Evolutionary conservation across 169 alveolate genomes (phyloP).

Genomic region (Plasmodium gallinaceum): DNA sequence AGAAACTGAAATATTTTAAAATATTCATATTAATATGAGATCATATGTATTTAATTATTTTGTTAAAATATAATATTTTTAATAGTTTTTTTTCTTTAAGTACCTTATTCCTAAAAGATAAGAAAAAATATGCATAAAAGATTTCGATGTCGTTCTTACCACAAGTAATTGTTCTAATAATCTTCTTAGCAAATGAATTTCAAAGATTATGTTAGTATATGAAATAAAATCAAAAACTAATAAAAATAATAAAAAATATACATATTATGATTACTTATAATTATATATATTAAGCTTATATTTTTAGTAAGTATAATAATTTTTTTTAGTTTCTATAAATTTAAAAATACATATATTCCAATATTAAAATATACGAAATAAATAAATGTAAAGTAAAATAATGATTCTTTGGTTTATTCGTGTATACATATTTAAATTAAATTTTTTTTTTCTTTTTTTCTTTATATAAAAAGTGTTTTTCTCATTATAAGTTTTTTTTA

Average conservation of each 20-base stretch:
- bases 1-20: constrained; percentile 23
- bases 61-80: neutral
- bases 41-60: neutral
- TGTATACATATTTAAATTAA: neutral
- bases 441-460: neutral
- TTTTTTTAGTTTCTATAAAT: no score
- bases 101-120: constrained; percentile 83
- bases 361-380: neutral
- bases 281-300: neutral
- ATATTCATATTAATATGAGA: neutral
- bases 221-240: constrained; percentile 37
- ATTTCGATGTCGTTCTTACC: constrained; percentile 78
- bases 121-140: constrained; percentile 81
- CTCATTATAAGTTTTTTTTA: neutral
- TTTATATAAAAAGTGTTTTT: no score
- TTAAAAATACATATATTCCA: no score
- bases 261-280: constrained; percentile 41
- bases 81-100: constrained; percentile 1
- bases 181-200: constrained; percentile 79
- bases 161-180: constrained; percentile 79
- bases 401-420: neutral
- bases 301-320: no score
- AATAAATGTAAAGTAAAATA: neutral
- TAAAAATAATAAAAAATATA: constrained; percentile 1
- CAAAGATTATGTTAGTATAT: constrained; percentile 75